Conservation (phyloP, 352 stramenopile species). For the Phytophthora citricola region DNA sequence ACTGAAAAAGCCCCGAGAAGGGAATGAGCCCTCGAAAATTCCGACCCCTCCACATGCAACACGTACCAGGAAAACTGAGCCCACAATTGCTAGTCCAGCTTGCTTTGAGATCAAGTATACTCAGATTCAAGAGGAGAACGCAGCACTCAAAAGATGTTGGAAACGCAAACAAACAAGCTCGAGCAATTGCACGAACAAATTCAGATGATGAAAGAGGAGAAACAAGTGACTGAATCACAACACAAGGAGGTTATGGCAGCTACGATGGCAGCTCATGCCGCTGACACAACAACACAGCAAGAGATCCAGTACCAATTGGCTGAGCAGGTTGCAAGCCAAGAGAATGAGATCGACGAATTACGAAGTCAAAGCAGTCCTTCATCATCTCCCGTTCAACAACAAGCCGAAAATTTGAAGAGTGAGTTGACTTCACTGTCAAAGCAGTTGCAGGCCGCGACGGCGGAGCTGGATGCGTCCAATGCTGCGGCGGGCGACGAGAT, state of each 20-base stretch:
- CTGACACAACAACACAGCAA: slow-evolving; percentile 22
- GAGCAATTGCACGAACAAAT: slow-evolving; percentile 29
- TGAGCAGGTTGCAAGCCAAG: slow-evolving; percentile 18
- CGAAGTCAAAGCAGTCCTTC: background rate
- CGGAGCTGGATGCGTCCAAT: slow-evolving; percentile 8
- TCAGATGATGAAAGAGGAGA: slow-evolving; percentile 41
- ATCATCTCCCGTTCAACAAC: background rate
- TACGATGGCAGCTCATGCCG: slow-evolving; percentile 13
- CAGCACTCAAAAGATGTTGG: slow-evolving; percentile 27
- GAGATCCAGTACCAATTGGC: slow-evolving; percentile 30
- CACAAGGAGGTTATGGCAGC: slow-evolving; percentile 25
- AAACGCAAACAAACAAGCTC: slow-evolving; percentile 27
- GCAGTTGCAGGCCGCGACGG: slow-evolving; percentile 6
- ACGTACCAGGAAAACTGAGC: slow-evolving; percentile 8
- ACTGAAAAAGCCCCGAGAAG: slow-evolving; percentile 27
- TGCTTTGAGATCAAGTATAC: slow-evolving; percentile 22
- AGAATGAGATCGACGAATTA: slow-evolving; percentile 22
- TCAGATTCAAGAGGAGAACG: slow-evolving; percentile 45
- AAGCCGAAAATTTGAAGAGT: background rate
- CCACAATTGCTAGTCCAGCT: background rate
- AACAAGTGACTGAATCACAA: slow-evolving; percentile 17
- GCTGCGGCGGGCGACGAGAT: slow-evolving; percentile 12
- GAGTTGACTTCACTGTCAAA: slow-evolving; percentile 10
- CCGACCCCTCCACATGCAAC: slow-evolving; percentile 19
- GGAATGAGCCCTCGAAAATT: slow-evolving; percentile 26